A percentile compares a stretch with the other conserved stretches of the same genome.
These are phyloP conservation scores for Naganishia sp. DNA, from an alignment of 1,284 basidiomycete genomes.

Conservation along the genomic window DNA sequence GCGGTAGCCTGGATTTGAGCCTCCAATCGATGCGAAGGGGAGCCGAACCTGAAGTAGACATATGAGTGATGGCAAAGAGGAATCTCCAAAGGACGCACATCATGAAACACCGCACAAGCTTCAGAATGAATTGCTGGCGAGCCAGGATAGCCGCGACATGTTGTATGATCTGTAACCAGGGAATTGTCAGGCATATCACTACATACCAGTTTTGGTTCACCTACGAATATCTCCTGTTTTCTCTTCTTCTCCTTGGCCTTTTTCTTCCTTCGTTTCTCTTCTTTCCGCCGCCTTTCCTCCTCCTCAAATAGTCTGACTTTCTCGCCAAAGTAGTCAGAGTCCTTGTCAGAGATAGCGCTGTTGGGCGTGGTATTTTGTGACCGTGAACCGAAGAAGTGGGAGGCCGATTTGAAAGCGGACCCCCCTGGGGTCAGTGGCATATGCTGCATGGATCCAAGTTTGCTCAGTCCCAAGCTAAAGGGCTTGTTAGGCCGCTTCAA, in stretches of 20 bases:
- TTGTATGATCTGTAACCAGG: conserved; percentile 68
- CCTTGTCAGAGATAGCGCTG: conserved; percentile 40
- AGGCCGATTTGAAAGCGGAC: conserved; percentile 39
- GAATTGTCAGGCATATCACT: too few relatives aligned
- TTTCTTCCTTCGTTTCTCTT: conserved; percentile 55
- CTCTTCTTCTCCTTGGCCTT: conserved; percentile 64
- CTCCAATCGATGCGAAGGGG: conserved; percentile 83
- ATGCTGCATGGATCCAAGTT: conserved; percentile 22
- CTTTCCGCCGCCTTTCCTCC: conserved; percentile 56
- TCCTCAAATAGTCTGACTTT: conserved; percentile 34
- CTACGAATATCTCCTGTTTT: conserved; percentile 74
- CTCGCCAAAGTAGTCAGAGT: conserved; percentile 48
- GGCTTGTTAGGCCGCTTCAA: conserved; percentile 25
- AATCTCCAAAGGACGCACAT: conserved; percentile 58
- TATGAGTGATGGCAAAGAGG: conserved; percentile 2
- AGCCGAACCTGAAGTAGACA: conserved; percentile 63
- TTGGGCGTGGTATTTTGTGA: conserved; percentile 42
- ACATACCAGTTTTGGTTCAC: conserved; percentile 41
- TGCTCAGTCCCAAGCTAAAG: conserved; percentile 22
- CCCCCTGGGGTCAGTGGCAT: conserved; percentile 30
- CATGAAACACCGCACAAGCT: conserved; percentile 86
- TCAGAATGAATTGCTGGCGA: conserved; percentile 86
- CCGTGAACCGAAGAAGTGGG: conserved; percentile 48
- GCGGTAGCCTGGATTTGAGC: conserved; percentile 84
- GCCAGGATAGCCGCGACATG: conserved; percentile 84